These are phyloP conservation scores for Tremellales sp. DNA, from an alignment of 1,284 basidiomycete genomes.

Conservation along the genomic window DNA sequence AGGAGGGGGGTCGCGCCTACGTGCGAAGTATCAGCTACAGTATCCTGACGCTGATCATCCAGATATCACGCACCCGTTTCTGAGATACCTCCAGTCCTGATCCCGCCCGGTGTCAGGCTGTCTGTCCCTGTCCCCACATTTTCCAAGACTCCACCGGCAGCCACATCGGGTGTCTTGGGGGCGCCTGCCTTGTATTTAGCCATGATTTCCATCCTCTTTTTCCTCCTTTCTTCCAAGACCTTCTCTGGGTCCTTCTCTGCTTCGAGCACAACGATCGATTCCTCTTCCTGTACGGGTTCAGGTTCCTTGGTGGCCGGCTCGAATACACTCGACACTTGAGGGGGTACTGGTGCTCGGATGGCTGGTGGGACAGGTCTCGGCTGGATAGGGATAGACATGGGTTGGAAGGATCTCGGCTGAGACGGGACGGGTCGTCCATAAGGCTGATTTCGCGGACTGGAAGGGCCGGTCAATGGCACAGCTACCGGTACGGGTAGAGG, in stretches of 20 bases:
- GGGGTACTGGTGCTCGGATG: slow-evolving; percentile 7
- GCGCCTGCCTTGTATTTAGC: slow-evolving; percentile 63
- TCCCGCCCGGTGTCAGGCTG: slow-evolving; percentile 34
- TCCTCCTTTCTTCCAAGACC: slow-evolving; percentile 69
- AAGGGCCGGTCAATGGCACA: background rate
- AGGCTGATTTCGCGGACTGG: background rate
- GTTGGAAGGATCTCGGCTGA: slow-evolving; percentile 17
- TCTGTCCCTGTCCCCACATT: slow-evolving; percentile 27
- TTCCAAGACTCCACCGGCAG: slow-evolving; percentile 4
- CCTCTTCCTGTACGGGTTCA: slow-evolving; percentile 29
- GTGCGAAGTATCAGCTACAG: background rate
- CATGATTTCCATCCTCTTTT: slow-evolving; percentile 75
- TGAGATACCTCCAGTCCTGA: slow-evolving; percentile 12
- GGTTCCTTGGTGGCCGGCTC: slow-evolving; percentile 1
- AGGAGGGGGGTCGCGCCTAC: slow-evolving; percentile 36
- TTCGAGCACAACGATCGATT: slow-evolving; percentile 41
- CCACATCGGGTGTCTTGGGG: slow-evolving; percentile 12
- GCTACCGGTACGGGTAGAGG: slow-evolving; percentile 7
- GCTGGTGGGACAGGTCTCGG: slow-evolving; percentile 11
- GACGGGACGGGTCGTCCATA: background rate
- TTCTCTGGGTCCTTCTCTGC: slow-evolving; percentile 65
- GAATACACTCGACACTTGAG: slow-evolving; percentile 1
- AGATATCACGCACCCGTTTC: slow-evolving; percentile 19
- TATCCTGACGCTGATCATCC: background rate
- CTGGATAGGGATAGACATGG: slow-evolving; percentile 21